Percentiles rank a stretch among this genome's conserved stretches.
Conservation (phyloP, 441 rosid genomes). For the Corymbia citriodora region DNA sequence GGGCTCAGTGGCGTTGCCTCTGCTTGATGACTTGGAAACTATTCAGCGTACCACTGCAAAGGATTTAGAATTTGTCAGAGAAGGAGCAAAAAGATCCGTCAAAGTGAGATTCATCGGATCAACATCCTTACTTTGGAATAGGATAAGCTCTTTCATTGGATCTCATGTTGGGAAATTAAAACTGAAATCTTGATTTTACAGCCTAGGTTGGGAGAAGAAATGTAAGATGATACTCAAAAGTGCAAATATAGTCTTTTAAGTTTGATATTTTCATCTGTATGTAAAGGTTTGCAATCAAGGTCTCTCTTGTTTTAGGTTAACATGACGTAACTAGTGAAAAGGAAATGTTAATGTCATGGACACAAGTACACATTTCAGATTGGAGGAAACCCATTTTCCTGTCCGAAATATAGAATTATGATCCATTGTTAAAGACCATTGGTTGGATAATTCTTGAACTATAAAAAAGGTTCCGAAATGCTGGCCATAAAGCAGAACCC, state of each 20-base stretch:
- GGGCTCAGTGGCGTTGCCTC: conserved; percentile 51
- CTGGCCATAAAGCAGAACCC: background rate
- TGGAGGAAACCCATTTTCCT: background rate
- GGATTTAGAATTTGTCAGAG: conserved; percentile 64
- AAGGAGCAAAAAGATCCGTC: conserved; percentile 49
- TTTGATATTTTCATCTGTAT: background rate
- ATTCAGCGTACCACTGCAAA: conserved; percentile 17
- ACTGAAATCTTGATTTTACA: conserved; percentile 10
- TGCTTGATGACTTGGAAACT: conserved; percentile 38
- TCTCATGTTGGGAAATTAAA: conserved; percentile 28
- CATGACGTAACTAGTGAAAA: background rate
- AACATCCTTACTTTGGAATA: conserved; percentile 41
- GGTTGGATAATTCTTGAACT: background rate
- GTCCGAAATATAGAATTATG: background rate
- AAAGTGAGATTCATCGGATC: conserved; percentile 42
- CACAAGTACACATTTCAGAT: background rate
- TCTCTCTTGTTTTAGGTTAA: background rate
- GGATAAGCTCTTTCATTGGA: conserved; percentile 31
- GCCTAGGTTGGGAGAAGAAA: background rate
- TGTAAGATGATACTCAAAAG: background rate
- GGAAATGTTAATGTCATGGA: background rate
- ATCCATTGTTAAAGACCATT: background rate
- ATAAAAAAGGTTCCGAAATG: background rate
- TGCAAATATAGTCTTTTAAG: background rate
- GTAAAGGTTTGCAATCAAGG: background rate